Conservation (phyloP, 1,284 basidiomycete genomes). For the Cerrena zonata region DNA sequence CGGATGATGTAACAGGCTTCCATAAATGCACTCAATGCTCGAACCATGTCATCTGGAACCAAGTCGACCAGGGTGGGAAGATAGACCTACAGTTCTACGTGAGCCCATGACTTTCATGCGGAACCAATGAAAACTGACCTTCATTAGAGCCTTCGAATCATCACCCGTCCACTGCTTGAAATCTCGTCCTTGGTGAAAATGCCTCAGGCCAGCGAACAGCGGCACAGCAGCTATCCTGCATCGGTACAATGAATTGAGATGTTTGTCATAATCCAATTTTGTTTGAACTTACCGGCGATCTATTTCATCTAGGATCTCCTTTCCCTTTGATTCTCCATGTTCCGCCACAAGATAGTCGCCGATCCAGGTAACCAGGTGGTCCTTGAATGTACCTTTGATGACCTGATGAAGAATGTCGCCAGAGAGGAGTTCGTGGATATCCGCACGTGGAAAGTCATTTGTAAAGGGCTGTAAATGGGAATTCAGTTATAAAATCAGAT, state of each 20-base stretch:
- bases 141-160: slow-evolving; percentile 13
- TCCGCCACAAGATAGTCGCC: slow-evolving; percentile 15
- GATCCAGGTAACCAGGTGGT: no score
- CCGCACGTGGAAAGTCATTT: no score
- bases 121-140: slow-evolving; percentile 6
- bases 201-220: slow-evolving; percentile 10
- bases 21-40: slow-evolving; percentile 12
- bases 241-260: no score
- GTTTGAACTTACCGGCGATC: slow-evolving; percentile 22
- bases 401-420: slow-evolving; percentile 10
- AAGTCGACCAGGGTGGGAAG: slow-evolving; percentile 19
- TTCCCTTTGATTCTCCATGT: slow-evolving; percentile 14
- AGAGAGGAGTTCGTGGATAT: slow-evolving; percentile 11
- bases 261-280: no score
- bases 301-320: slow-evolving; percentile 24
- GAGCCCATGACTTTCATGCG: background rate
- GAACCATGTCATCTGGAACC: slow-evolving; percentile 18
- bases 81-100: slow-evolving; percentile 16
- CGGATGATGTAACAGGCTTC: slow-evolving; percentile 15
- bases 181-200: slow-evolving; percentile 8
- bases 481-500: background rate
- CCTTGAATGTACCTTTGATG: no score
- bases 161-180: slow-evolving; percentile 13
- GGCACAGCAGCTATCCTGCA: slow-evolving; percentile 10
- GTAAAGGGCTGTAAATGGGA: slow-evolving; percentile 8